A percentile compares a stretch with the other conserved stretches of the same genome.
Evolutionary conservation across 2,329 filamentous ascomycete species (phyloP).

Genomic region (Ophiostoma sp.): DNA sequence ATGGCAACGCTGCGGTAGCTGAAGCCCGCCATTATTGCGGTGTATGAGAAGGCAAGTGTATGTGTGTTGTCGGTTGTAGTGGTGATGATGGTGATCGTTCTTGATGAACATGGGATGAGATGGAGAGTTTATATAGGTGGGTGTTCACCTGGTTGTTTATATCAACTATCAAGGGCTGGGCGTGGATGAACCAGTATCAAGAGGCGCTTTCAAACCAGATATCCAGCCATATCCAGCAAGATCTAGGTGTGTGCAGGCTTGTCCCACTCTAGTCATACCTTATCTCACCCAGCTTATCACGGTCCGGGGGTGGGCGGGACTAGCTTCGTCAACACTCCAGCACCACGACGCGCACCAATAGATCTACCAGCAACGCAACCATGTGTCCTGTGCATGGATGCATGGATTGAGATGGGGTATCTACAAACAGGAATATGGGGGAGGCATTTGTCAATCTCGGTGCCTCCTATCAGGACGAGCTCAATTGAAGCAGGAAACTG

Average conservation of each 20-base stretch:
- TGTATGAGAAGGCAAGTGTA: neutral
- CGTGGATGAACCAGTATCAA: neutral
- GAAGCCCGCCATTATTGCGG: neutral
- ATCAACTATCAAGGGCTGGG: neutral
- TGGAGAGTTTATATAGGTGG: neutral
- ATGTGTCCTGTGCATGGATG: neutral
- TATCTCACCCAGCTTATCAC: slow-evolving; percentile 1
- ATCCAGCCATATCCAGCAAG: neutral
- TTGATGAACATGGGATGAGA: neutral
- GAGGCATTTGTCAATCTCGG: neutral
- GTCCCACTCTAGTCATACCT: neutral
- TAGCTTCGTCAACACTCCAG: neutral
- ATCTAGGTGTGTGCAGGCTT: neutral
- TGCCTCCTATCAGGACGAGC: neutral
- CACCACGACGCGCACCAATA: neutral
- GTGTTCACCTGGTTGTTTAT: neutral
- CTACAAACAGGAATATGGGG: neutral
- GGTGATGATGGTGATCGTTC: neutral
- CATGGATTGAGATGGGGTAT: neutral
- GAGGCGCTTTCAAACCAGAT: neutral
- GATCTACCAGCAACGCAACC: neutral
- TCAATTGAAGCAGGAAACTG: neutral
- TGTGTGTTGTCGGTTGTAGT: neutral
- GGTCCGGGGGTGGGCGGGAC: neutral
- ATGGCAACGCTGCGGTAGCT: slow-evolving; percentile 8